Conservation (phyloP, 2,329 filamentous ascomycete genomes). For the Dryadomyces quercivorus region DNA sequence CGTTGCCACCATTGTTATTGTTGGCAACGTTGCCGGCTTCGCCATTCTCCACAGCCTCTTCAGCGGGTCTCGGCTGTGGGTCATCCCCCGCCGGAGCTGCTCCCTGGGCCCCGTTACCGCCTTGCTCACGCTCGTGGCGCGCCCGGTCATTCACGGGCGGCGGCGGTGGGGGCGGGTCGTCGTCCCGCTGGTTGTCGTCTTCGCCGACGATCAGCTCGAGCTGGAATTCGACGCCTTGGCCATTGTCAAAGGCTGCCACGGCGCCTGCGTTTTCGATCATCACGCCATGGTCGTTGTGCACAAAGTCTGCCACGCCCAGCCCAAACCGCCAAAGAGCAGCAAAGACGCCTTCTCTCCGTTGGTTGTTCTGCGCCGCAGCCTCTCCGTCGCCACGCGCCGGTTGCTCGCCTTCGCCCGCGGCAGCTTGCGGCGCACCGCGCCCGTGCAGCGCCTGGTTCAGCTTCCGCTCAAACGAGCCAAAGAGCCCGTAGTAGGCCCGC, state of each 20-base stretch:
- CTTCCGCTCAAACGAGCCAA: constrained; percentile 32
- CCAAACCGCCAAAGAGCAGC: constrained; percentile 13
- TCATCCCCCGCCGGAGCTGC: background rate
- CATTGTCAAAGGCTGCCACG: background rate
- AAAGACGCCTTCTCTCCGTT: constrained; percentile 10
- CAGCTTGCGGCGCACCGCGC: background rate
- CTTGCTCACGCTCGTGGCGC: background rate
- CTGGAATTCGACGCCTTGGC: constrained; percentile 5
- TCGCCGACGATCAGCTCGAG: constrained; percentile 8
- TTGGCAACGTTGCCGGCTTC: constrained; percentile 12
- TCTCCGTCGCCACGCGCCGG: background rate
- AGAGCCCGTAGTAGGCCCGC: constrained; percentile 32
- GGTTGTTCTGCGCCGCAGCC: background rate
- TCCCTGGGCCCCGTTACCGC: background rate
- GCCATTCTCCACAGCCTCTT: background rate
- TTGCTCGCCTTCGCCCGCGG: background rate
- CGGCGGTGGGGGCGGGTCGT: constrained; percentile 12
- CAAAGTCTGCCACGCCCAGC: constrained; percentile 12
- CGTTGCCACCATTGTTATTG: constrained; percentile 6
- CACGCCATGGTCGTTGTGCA: constrained; percentile 6
- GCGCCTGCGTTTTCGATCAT: constrained; percentile 4
- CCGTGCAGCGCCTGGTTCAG: constrained; percentile 36
- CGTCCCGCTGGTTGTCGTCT: constrained; percentile 21
- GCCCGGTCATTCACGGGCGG: background rate
- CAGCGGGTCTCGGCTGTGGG: background rate